Percentiles rank a stretch among this genome's conserved stretches.
These are phyloP conservation scores for Perkinsus olseni DNA, from an alignment of 169 alveolate species.

Conservation along the genomic window DNA sequence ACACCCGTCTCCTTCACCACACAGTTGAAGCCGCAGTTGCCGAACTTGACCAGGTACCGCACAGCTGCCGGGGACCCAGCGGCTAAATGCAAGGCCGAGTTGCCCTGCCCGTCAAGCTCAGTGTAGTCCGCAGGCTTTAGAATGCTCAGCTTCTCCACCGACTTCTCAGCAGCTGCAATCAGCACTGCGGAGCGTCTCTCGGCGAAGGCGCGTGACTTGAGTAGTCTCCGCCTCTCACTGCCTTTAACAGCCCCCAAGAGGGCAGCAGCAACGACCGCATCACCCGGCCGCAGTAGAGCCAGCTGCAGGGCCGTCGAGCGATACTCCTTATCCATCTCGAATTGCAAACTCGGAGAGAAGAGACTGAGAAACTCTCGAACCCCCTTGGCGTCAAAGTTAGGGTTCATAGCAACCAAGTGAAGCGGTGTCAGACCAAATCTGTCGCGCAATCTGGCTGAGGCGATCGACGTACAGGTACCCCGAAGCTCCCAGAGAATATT, in stretches of 20 bases:
- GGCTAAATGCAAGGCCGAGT: not conserved
- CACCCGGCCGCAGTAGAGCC: not conserved
- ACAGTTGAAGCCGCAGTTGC: not conserved
- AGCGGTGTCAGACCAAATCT: not conserved
- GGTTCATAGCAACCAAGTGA: not conserved
- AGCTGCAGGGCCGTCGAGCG: not conserved
- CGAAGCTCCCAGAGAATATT: not conserved
- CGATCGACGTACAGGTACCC: not conserved
- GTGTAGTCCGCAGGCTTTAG: not conserved
- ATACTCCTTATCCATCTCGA: not conserved
- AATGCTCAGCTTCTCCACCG: not conserved
- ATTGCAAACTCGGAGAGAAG: not conserved
- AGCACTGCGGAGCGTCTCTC: not conserved
- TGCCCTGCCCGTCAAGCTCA: not conserved
- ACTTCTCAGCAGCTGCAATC: not conserved
- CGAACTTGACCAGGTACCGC: not conserved
- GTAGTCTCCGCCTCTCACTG: not conserved
- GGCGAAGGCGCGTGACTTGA: not conserved
- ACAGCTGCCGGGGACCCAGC: not conserved
- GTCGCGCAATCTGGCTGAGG: not conserved
- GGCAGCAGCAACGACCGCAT: not conserved
- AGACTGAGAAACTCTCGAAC: not conserved
- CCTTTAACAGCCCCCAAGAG: not conserved
- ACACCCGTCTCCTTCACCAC: not conserved
- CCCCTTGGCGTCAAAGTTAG: not conserved